phyloP scores from a whole-genome alignment of 2,329 filamentous ascomycete genomes.

The Colletotrichum siamense region DNA sequence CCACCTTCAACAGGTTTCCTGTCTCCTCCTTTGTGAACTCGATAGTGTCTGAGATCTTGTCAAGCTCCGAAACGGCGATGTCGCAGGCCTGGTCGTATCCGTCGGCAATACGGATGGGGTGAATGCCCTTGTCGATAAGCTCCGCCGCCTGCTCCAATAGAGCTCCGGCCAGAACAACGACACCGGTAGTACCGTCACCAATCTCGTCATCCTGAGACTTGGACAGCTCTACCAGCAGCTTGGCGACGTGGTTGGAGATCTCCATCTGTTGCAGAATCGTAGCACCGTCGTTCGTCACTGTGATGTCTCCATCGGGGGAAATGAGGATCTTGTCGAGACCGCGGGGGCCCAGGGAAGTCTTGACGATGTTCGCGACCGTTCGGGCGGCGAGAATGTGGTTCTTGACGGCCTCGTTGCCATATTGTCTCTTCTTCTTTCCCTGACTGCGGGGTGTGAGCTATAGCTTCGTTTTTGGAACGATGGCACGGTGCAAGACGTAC shows the following conservation, averaged over 20 bases:
- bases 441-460: slow-evolving; percentile 63
- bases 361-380: slow-evolving; percentile 96
- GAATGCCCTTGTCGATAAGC: slow-evolving; percentile 99
- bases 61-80: slow-evolving; percentile 90
- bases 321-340: slow-evolving; percentile 99
- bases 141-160: slow-evolving; percentile 96
- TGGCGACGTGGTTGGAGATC: slow-evolving; percentile 97
- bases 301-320: slow-evolving; percentile 98
- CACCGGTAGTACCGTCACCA: slow-evolving; percentile 96
- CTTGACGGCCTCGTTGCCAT: slow-evolving; percentile 97
- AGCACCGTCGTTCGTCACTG: slow-evolving; percentile 97
- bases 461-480: neutral
- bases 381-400: slow-evolving; percentile 96
- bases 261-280: slow-evolving; percentile 99
- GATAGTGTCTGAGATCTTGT: slow-evolving; percentile 91
- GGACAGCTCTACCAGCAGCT: slow-evolving; percentile 93
- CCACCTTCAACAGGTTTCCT: slow-evolving; percentile 89
- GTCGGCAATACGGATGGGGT: slow-evolving; percentile 97
- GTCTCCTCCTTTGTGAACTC: slow-evolving; percentile 82
- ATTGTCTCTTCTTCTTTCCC: slow-evolving; percentile 96
- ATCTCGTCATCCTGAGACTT: slow-evolving; percentile 99
- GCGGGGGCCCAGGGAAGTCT: slow-evolving; percentile 92
- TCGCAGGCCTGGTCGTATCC: slow-evolving; percentile 98
- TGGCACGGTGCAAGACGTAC: slow-evolving; percentile 57
- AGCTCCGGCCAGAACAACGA: slow-evolving; percentile 93